Evolutionary conservation across 2,329 filamentous ascomycete genomes (phyloP).

Genomic region (Ophiostoma pallidulum): DNA sequence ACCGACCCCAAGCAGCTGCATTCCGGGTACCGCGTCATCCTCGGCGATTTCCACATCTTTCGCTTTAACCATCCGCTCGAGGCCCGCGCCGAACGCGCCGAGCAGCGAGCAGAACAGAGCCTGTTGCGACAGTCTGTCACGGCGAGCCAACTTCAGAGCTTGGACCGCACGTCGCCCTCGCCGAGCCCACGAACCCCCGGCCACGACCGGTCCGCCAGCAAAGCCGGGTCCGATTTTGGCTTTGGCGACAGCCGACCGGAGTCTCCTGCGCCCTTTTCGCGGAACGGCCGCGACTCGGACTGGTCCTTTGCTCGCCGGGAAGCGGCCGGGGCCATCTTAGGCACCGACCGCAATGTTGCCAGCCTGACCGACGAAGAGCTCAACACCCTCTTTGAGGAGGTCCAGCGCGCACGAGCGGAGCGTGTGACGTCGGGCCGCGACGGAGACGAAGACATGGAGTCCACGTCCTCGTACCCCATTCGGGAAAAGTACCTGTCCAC

Average conservation of each 20-base stretch:
- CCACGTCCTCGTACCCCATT: constrained; percentile 74
- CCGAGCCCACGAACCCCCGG: constrained; percentile 50
- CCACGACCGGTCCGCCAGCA: constrained; percentile 75
- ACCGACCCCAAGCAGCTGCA: constrained; percentile 76
- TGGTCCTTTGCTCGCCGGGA: constrained; percentile 92
- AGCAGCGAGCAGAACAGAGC: constrained; percentile 69
- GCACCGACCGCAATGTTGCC: constrained; percentile 83
- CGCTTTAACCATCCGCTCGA: constrained; percentile 97
- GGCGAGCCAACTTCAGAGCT: constrained; percentile 47
- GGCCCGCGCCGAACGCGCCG: constrained; percentile 81
- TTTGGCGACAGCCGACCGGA: constrained; percentile 60
- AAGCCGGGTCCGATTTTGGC: constrained; percentile 61
- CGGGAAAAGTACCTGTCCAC: constrained; percentile 94
- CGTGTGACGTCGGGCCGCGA: constrained; percentile 61
- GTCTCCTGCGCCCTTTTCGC: constrained; percentile 61
- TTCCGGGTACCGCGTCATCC: constrained; percentile 87
- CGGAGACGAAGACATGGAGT: constrained; percentile 83
- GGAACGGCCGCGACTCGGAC: constrained; percentile 70
- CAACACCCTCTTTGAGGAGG: constrained; percentile 85
- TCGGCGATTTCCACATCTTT: constrained; percentile 98
- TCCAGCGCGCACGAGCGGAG: constrained; percentile 76
- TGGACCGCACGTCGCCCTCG: constrained; percentile 49
- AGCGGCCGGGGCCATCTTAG: constrained; percentile 83
- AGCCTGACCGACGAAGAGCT: constrained; percentile 89
- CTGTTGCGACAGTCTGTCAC: constrained; percentile 74